A percentile compares a stretch with the other conserved stretches of the same genome.
phyloP scores from a whole-genome alignment of 2,329 filamentous ascomycete genomes.

The Botrytis squamosa region DNA sequence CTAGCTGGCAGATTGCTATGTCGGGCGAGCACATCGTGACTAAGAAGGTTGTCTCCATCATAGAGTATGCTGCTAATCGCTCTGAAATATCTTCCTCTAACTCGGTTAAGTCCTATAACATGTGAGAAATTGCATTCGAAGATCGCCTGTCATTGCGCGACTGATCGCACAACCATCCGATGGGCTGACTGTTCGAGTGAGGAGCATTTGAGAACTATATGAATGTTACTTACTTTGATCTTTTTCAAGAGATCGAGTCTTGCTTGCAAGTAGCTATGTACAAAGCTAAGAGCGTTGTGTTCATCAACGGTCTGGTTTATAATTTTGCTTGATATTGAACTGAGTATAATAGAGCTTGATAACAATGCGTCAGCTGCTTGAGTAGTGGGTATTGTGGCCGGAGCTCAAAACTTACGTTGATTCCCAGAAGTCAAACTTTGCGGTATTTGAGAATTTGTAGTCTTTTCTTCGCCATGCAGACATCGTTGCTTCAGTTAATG shows the following conservation, averaged over 20 bases:
- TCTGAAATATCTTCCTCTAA: conserved; percentile 56
- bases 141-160: neutral
- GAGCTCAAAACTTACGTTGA: conserved; percentile 37
- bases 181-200: neutral
- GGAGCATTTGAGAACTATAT: neutral
- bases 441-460: conserved; percentile 26
- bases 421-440: conserved; percentile 40
- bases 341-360: conserved; percentile 36
- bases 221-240: conserved; percentile 32
- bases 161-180: neutral
- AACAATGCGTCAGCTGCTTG: neutral
- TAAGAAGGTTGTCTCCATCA: conserved; percentile 61
- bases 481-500: conserved; percentile 33
- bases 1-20: conserved; percentile 63
- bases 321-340: conserved; percentile 35
- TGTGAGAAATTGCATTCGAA: conserved; percentile 21
- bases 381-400: neutral
- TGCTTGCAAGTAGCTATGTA: conserved; percentile 57
- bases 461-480: conserved; percentile 31
- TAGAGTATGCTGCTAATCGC: conserved; percentile 51
- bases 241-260: conserved; percentile 51
- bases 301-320: conserved; percentile 32
- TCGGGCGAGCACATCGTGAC: conserved; percentile 64
- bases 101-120: conserved; percentile 52
- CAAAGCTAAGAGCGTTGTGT: conserved; percentile 38